Evolutionary conservation across 495 filamentous ascomycete species (phyloP).

Genomic region (Daldinia vernicosa): DNA sequence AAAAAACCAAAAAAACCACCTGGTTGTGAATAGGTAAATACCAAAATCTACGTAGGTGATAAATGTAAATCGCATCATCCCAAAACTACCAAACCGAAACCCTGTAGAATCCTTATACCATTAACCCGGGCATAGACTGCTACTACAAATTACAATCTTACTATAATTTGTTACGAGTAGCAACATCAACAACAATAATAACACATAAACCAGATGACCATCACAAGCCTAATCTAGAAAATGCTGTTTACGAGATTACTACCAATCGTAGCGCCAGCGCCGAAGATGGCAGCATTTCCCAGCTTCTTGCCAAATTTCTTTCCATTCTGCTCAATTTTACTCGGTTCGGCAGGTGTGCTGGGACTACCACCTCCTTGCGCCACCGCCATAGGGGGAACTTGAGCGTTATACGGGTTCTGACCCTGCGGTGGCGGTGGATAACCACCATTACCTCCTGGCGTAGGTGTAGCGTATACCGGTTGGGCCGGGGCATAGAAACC

Average conservation of each 20-base stretch:
- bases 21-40: neutral
- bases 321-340: conserved; percentile 63
- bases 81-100: neutral
- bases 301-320: conserved; percentile 77
- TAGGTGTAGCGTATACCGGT: conserved; percentile 43
- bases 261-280: conserved; percentile 89
- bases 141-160: neutral
- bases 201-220: neutral
- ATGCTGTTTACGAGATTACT: conserved; percentile 92
- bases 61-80: conserved; percentile 8
- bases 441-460: conserved; percentile 30
- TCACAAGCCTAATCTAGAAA: conserved; percentile 63
- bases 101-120: neutral
- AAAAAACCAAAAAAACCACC: too few species aligned
- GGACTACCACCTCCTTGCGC: conserved; percentile 41
- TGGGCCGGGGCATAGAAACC: conserved; percentile 46
- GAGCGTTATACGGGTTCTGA: conserved; percentile 58
- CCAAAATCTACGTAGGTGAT: neutral
- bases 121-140: neutral
- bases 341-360: conserved; percentile 30
- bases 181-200: neutral
- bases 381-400: conserved; percentile 62
- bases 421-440: conserved; percentile 49
- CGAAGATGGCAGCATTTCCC: conserved; percentile 79
- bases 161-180: neutral